Conservation (phyloP, 1,284 basidiomycete species). For the Rhodotorula sp. region DNA sequence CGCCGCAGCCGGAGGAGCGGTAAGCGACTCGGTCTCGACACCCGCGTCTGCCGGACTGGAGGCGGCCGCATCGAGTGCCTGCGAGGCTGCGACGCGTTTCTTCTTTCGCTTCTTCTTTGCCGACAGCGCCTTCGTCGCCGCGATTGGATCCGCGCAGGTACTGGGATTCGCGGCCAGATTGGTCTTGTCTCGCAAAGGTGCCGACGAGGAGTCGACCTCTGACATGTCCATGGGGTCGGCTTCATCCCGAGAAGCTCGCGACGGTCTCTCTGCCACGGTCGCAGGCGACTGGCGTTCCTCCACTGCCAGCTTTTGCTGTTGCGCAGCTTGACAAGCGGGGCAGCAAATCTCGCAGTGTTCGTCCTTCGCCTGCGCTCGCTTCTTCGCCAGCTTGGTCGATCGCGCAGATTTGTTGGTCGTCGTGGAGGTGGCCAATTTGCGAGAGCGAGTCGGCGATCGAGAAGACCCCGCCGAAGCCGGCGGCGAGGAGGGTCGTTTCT, state of each 20-base stretch:
- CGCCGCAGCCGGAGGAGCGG: background rate
- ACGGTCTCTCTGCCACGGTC: background rate
- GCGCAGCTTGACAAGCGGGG: slow-evolving; percentile 3
- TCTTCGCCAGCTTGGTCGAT: background rate
- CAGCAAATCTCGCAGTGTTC: slow-evolving; percentile 17
- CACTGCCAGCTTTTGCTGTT: background rate
- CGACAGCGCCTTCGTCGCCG: background rate
- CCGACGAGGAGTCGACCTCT: background rate
- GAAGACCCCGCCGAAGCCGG: background rate
- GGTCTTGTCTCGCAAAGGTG: slow-evolving; percentile 1
- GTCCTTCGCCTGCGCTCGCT: background rate
- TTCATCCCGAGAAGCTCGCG: too few relatives aligned
- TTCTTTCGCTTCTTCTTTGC: slow-evolving; percentile 27
- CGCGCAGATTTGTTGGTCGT: background rate
- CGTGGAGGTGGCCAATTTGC: background rate
- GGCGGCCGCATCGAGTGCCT: background rate
- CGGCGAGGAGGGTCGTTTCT: slow-evolving; percentile 6
- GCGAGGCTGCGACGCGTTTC: background rate
- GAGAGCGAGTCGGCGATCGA: background rate
- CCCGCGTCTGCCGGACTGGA: background rate
- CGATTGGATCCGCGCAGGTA: too few relatives aligned
- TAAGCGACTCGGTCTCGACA: background rate
- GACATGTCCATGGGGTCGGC: too few relatives aligned
- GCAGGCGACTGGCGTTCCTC: background rate
- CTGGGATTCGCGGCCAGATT: background rate